Conservation (phyloP, 306 rosid species). For the Cucumis melo region DNA sequence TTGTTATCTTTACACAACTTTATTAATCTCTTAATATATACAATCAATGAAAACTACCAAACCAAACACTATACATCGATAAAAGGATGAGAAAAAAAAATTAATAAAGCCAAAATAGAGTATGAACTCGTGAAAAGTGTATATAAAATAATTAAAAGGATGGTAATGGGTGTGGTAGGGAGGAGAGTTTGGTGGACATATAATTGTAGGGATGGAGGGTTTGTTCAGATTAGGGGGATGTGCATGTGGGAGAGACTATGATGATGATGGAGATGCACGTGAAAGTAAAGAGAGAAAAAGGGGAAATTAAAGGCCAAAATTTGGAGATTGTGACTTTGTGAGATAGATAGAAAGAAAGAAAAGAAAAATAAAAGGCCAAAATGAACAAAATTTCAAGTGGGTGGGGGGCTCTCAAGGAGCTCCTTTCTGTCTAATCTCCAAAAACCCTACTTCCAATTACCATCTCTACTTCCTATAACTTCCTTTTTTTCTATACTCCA, state of each 20-base stretch:
- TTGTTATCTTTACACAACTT: not conserved
- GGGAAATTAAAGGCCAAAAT: not conserved
- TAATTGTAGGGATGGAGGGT: not conserved
- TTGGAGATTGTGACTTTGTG: not conserved
- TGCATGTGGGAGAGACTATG: not conserved
- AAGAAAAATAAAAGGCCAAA: not conserved
- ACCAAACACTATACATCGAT: no score
- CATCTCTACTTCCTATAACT: not conserved
- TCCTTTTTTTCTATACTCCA: not conserved
- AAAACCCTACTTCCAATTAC: not conserved
- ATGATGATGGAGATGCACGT: not conserved
- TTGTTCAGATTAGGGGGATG: not conserved
- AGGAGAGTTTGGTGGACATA: not conserved
- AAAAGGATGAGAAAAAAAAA: no score
- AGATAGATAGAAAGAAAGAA: not conserved
- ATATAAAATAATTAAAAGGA: no score
- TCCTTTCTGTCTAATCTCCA: not conserved
- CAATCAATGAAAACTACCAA: no score
- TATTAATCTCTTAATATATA: no score
- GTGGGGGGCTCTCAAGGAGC: not conserved
- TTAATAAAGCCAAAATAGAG: no score
- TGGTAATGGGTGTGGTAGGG: not conserved
- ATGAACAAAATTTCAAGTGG: not conserved
- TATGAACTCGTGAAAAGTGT: not conserved
- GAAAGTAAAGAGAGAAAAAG: not conserved